phyloP scores from a whole-genome alignment of 139 green algal species.

The Pycnococcus provasolii region DNA sequence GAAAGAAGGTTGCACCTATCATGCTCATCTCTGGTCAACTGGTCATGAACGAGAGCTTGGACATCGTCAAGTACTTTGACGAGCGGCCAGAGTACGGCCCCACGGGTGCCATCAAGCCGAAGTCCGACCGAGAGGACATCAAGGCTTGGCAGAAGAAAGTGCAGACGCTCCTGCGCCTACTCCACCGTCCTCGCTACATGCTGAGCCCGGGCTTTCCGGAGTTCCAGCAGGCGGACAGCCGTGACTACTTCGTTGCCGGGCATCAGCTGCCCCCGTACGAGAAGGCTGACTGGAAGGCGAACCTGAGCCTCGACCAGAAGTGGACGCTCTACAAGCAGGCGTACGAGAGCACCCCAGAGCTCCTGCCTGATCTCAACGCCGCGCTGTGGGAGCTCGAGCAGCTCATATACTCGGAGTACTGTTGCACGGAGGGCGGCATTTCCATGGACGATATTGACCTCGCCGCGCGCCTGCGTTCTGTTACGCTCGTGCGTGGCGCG shows the following conservation, averaged over 20 bases:
- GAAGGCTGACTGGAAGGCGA: constrained; percentile 18
- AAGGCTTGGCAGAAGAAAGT: constrained; percentile 3
- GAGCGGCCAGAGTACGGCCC: neutral
- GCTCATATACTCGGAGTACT: constrained; percentile 16
- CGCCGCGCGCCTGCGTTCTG: constrained; percentile 4
- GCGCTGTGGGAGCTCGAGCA: constrained; percentile 12
- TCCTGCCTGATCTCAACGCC: constrained; percentile 13
- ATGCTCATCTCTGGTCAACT: neutral
- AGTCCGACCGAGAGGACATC: neutral
- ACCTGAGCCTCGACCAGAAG: neutral
- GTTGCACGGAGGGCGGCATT: constrained; percentile 14
- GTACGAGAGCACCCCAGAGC: constrained; percentile 6
- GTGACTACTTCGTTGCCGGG: constrained; percentile 18
- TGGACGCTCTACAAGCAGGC: neutral
- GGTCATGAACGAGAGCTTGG: constrained; percentile 12
- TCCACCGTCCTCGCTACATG: constrained; percentile 19
- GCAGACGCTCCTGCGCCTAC: constrained; percentile 3
- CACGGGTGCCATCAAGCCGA: neutral
- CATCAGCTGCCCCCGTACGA: constrained; percentile 13
- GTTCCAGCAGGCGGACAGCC: constrained; percentile 21
- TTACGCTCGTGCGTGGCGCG: constrained; percentile 12
- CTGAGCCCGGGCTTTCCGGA: neutral
- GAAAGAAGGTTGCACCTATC: constrained; percentile 22
- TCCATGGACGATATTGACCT: constrained; percentile 16
- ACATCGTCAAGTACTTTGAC: constrained; percentile 17